Percentiles rank a stretch among this genome's conserved stretches.
Conservation (phyloP, 1,284 basidiomycete species). For the Fomitopsis pinicola region DNA sequence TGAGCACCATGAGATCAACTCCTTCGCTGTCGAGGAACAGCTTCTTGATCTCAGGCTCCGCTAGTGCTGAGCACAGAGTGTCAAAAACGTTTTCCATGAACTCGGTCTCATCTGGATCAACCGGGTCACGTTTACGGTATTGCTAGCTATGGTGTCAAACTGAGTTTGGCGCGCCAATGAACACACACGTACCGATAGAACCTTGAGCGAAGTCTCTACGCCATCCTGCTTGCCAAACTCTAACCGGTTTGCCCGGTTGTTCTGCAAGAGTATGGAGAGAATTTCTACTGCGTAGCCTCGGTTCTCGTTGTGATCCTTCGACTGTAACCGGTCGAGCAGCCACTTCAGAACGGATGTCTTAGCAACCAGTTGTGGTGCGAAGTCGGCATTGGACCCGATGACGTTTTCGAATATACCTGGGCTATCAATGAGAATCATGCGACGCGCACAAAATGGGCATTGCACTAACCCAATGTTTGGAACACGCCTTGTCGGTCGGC, state of each 20-base stretch:
- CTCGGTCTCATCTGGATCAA: constrained; percentile 86
- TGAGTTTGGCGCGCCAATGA: background rate
- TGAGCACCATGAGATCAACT: constrained; percentile 92
- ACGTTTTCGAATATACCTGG: constrained; percentile 93
- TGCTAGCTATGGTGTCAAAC: constrained; percentile 36
- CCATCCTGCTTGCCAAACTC: constrained; percentile 69
- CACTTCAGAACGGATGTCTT: constrained; percentile 78
- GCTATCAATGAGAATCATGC: background rate
- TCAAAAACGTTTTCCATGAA: constrained; percentile 98
- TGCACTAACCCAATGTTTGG: constrained; percentile 71
- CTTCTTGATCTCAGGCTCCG: constrained; percentile 73
- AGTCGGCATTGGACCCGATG: constrained; percentile 75
- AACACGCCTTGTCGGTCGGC: constrained; percentile 88
- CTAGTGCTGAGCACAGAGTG: constrained; percentile 78
- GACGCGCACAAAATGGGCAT: background rate
- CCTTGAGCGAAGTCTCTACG: constrained; percentile 74
- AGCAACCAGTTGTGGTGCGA: constrained; percentile 66
- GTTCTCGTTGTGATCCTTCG: constrained; percentile 78
- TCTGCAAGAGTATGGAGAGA: constrained; percentile 84
- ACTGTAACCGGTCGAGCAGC: constrained; percentile 76
- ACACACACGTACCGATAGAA: constrained; percentile 66
- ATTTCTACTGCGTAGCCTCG: constrained; percentile 86
- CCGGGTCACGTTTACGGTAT: constrained; percentile 82
- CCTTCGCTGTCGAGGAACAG: constrained; percentile 89
- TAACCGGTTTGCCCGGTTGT: constrained; percentile 60